Evolutionary conservation across 164 flowering plant genomes (phyloP), one percentile per base, ranked within the genome.

Genomic region (Cinnamomum chago): DNA sequence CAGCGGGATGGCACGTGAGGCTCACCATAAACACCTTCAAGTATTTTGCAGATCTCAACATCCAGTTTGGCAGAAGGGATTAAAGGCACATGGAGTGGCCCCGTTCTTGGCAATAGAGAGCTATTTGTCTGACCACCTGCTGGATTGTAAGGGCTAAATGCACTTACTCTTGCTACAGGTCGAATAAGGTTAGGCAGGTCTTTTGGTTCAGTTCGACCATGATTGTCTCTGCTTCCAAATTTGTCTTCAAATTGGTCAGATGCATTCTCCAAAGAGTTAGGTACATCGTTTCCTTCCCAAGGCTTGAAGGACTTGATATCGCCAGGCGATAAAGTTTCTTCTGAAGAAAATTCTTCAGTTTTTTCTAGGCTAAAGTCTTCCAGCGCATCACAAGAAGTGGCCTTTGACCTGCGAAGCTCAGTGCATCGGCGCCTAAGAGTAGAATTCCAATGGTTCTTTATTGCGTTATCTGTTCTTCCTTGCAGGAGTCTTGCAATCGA

Each of bases 361-460:
- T 78, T 92, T 70, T 89, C 94, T 35, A 72, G 64, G 82, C 90
- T 85, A 58, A 51, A 74, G 70, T 86, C 92, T 72, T 88, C 92
- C 65, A 76, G n/a, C 22, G 71, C 72, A 62, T 83, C 84, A 51
- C 76, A 82, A 75, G 77, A 68, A 64, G 67, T 77, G 2, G 76
- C 30, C 74, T 76, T 84, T 24, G 75, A 78, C 80, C 70, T 83
- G n/a, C n/a, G n/a, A n/a, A n/a, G n/a, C n/a, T 81, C 87, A 70
- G 78, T 67, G 80, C 78, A 78, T 22, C 92, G 84, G 2, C 97
- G 92, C 80, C 89, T 84, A 70, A 92, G 80, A 18, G 95, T 92
- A 62, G 97, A 94, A 81, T 94, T 94, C 98, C 98, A 94, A 81
- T 92, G 98, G 72, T 92, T 94, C 77, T 94, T 94, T 47, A 92